phyloP scores from a whole-genome alignment of 371 early-diverging fungal genomes.

The Mucor sp. region DNA sequence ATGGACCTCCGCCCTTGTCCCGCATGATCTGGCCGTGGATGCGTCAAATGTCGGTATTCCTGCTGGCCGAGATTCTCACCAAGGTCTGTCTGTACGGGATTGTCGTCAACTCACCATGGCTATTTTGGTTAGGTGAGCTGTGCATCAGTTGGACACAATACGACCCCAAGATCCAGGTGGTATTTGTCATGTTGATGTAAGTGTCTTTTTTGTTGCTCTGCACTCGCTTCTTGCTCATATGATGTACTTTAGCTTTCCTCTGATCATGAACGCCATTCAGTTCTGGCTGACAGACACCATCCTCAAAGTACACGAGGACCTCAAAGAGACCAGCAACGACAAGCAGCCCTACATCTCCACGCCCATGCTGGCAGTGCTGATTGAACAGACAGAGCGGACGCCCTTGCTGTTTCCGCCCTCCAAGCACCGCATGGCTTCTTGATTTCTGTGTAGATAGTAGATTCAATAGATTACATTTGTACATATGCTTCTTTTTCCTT shows the following conservation, averaged over 20 bases:
- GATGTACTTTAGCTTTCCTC: slow-evolving; percentile 41
- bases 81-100: slow-evolving; percentile 41
- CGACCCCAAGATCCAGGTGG: slow-evolving; percentile 32
- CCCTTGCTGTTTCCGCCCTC: slow-evolving; percentile 17
- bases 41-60: slow-evolving; percentile 33
- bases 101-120: slow-evolving; percentile 27
- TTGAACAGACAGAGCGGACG: slow-evolving; percentile 20
- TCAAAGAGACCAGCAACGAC: not conserved
- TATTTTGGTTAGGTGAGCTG: slow-evolving; percentile 37
- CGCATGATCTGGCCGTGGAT: slow-evolving; percentile 24
- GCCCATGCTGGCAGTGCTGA: slow-evolving; percentile 8
- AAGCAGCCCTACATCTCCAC: slow-evolving; percentile 3
- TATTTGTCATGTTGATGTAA: slow-evolving; percentile 54
- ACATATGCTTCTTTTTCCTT: not conserved
- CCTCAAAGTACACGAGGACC: slow-evolving; percentile 38
- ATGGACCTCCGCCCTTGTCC: slow-evolving; percentile 29
- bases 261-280: slow-evolving; percentile 67
- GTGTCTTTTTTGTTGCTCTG: not conserved
- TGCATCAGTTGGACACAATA: slow-evolving; percentile 28
- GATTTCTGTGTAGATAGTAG: not conserved
- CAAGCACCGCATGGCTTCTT: slow-evolving; percentile 13
- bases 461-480: not conserved
- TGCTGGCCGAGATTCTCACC: slow-evolving; percentile 30
- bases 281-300: slow-evolving; percentile 71
- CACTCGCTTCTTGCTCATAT: not conserved